phyloP scores from a whole-genome alignment of 805 yeast species.

The Teunomyces funiuensis region DNA sequence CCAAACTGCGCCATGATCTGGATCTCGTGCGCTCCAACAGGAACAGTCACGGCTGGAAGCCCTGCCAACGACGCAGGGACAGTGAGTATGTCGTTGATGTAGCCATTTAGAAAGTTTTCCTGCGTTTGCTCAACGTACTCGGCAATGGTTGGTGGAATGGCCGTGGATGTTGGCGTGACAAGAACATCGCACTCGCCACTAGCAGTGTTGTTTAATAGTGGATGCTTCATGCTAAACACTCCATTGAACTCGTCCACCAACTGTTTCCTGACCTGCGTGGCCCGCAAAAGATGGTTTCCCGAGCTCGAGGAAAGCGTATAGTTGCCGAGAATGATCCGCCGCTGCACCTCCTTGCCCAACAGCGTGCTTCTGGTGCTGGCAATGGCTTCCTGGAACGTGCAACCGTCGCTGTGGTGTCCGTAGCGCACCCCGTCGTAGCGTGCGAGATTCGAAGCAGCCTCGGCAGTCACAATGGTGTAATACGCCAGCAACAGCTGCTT shows the following conservation, averaged over 20 bases:
- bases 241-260: slow-evolving; percentile 65
- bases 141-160: slow-evolving; percentile 52
- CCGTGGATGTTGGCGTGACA: slow-evolving; percentile 69
- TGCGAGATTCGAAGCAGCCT: slow-evolving; percentile 89
- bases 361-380: slow-evolving; percentile 57
- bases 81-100: slow-evolving; percentile 79
- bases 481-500: slow-evolving; percentile 72
- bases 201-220: slow-evolving; percentile 35
- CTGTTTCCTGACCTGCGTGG: slow-evolving; percentile 62
- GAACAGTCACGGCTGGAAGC: slow-evolving; percentile 79
- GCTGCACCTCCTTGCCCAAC: slow-evolving; percentile 81
- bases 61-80: slow-evolving; percentile 93
- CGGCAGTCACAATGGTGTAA: slow-evolving; percentile 87
- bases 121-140: slow-evolving; percentile 38
- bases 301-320: slow-evolving; percentile 80
- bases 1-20: slow-evolving; percentile 89
- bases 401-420: slow-evolving; percentile 49
- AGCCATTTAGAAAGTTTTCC: slow-evolving; percentile 56
- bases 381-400: slow-evolving; percentile 15
- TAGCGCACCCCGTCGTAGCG: slow-evolving; percentile 89
- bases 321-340: slow-evolving; percentile 82
- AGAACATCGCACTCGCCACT: slow-evolving; percentile 55
- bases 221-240: slow-evolving; percentile 45
- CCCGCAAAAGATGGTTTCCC: slow-evolving; percentile 71
- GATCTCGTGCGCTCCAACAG: slow-evolving; percentile 57